Base-by-base conservation (phyloP, 179 eudicot genomes). In the Silene coronaria region DNA sequence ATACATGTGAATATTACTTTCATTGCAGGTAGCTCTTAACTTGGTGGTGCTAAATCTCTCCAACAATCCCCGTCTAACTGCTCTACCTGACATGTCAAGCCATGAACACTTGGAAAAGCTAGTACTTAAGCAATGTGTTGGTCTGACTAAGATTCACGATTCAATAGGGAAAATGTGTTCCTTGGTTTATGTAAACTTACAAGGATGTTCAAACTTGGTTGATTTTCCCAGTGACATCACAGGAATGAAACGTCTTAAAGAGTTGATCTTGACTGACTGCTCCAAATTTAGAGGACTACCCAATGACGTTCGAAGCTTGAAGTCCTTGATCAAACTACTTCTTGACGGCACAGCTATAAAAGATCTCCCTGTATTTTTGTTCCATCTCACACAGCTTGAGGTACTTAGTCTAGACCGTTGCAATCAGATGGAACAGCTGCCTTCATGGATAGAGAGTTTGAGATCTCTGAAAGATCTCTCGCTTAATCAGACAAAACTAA, bases 41-140 rank as follows among this genome's bases (percentile, higher is more conserved):
- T 83, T 89, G 84, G 88, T 77, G 82, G 90, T 89, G 24, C 68
- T 88, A 75, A 86, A 90, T 70, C 89, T 88, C 36, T 74, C 76
- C 46, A 32, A 71, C 22, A 88, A 91, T 70, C 42, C 32, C 65
- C 67, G 59, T 48, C 81, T 90, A 32, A 85, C 82, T 69, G 77
- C 82, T 77, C 73, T 84, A 79, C 95, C 91, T 0, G 84, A 86
- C 80, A 83, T 90, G 80, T 90, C 92, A 23, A 61, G 69, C 12
- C 80, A 87, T 58, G 73, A 12, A 26, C 75, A 74, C 64, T 74
- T 90, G 80, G 80, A 81, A 69, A 90, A 88, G 79, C 80, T 88
- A 59, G 81, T 63, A 72, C 87, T 88, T 38, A 86, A 86, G 85
- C 76, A 23, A 14, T 90, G 95, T 83, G 76, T 45, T 58, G 75